Evolutionary conservation across 768 basidiomycete species (phyloP).

Genomic region (Amylocystis lapponica): DNA sequence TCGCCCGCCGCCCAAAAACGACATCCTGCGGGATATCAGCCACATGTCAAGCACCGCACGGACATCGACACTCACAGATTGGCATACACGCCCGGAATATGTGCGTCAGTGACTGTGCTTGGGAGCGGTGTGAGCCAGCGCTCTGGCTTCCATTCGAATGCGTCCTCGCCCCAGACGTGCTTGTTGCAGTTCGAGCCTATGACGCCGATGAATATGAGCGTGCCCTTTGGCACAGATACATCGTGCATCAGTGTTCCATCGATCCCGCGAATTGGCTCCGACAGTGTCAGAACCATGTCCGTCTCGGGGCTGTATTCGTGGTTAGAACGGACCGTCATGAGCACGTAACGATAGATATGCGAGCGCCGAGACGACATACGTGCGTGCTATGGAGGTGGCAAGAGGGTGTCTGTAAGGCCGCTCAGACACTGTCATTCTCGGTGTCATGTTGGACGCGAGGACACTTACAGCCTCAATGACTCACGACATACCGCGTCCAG

Average conservation of each 20-base stretch:
- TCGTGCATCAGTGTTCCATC: conserved; percentile 22
- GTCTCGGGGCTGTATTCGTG: conserved; percentile 9
- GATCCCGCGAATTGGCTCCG: conserved; percentile 22
- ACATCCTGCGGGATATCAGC: conserved; percentile 26
- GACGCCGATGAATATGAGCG: conserved; percentile 20
- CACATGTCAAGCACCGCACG: not conserved
- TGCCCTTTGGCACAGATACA: conserved; percentile 22
- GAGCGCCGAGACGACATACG: conserved; percentile 3
- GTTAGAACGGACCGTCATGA: too few relatives aligned
- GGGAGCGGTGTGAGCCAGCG: conserved; percentile 30
- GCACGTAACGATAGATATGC: not conserved
- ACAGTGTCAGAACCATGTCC: conserved; percentile 25
- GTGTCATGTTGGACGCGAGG: not conserved
- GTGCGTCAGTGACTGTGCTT: conserved; percentile 17
- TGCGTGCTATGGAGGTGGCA: not conserved
- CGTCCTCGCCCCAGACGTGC: conserved; percentile 37
- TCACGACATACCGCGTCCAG: conserved; percentile 62
- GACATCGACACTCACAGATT: conserved; percentile 15
- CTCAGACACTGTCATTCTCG: not conserved
- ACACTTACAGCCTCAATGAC: conserved; percentile 45
- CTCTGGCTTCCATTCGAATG: conserved; percentile 38
- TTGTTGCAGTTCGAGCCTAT: conserved; percentile 29
- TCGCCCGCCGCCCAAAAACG: conserved; percentile 29
- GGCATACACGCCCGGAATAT: conserved; percentile 29
- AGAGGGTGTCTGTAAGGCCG: conserved; percentile 3